Evolutionary conservation across 495 filamentous ascomycete genomes (phyloP), one percentile per base, ranked within the genome.

Genomic region (Neurospora pannonica): DNA sequence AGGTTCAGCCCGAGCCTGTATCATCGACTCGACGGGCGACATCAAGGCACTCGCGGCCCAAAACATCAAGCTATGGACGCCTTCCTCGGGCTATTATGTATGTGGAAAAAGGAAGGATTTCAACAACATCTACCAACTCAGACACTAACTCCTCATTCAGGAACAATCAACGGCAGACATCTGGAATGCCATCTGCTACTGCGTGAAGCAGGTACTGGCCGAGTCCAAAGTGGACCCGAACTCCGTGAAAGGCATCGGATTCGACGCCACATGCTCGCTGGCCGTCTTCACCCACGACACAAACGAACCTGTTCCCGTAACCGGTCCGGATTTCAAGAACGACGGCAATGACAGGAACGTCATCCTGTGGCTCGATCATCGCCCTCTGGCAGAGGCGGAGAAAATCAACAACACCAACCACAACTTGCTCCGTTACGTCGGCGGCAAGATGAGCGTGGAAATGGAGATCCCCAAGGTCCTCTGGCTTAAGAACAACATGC

Each of bases 391-490:
- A 74, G 95, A 99, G 84, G 94, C 96, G 15, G 89, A 90, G 24
- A 90, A 91, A 81, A 97, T 99, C 85, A 98, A 98, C 83, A 90
- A 90, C 17, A 97, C 96, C 3, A 89, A 91, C 70, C 96, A 98
- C 84, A 93, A 94, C 76, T 86, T 99, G n/a, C 88, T 99, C 42
- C 90, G 93, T 70, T 99, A 98, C 82, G 95, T 99, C 6, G 96
- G 96, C 69, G 95, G 96, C 46, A 95, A 89, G 77, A 98, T 99
- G 96, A 97, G 93, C 78, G 92, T 97, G 76, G 96, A 99, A 85
- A 99, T 99, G 96, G 96, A 99, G 80, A 94, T 98, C 36, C 96
- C 96, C 34, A 99, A 99, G 80, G 93, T 97, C 2, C 86, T 98
- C 34, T 99, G 96, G 96, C 85, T 99, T 77, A 98, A 98, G 87